These are phyloP conservation scores for Boletus coccyginus DNA, from an alignment of 768 basidiomycete species.

Conservation along the genomic window DNA sequence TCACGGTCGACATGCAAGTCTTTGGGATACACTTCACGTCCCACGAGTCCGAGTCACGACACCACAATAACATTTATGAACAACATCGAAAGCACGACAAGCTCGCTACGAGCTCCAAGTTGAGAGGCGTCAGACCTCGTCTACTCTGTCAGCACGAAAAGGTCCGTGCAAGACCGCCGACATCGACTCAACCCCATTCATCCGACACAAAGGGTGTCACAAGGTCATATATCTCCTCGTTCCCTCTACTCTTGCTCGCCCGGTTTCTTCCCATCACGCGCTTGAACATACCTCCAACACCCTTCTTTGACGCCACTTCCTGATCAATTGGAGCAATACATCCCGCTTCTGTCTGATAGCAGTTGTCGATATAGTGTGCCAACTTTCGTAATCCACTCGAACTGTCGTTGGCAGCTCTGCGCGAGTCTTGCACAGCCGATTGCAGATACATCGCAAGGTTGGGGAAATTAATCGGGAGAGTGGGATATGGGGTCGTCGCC, in stretches of 20 bases:
- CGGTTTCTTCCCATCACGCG: slow-evolving; percentile 56
- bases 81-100: not conserved
- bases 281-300: slow-evolving; percentile 55
- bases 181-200: slow-evolving; percentile 55
- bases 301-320: slow-evolving; percentile 38
- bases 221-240: slow-evolving; percentile 78
- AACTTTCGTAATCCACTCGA: slow-evolving; percentile 62
- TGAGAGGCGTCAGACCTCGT: not conserved
- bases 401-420: slow-evolving; percentile 56
- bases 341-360: slow-evolving; percentile 53
- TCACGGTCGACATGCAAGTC: slow-evolving; percentile 7
- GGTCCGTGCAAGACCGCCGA: not conserved
- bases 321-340: slow-evolving; percentile 25
- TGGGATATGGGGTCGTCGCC: slow-evolving; percentile 57
- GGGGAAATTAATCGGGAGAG: slow-evolving; percentile 72
- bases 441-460: slow-evolving; percentile 75
- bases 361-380: slow-evolving; percentile 64
- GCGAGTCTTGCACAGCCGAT: slow-evolving; percentile 65
- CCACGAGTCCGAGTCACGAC: not conserved
- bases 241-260: slow-evolving; percentile 50
- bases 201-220: slow-evolving; percentile 81
- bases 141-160: not conserved
- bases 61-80: not conserved
- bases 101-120: not conserved
- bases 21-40: no score